Conservation (phyloP, 2,329 filamentous ascomycete genomes). For the Pseudogymnoascus sp. region DNA sequence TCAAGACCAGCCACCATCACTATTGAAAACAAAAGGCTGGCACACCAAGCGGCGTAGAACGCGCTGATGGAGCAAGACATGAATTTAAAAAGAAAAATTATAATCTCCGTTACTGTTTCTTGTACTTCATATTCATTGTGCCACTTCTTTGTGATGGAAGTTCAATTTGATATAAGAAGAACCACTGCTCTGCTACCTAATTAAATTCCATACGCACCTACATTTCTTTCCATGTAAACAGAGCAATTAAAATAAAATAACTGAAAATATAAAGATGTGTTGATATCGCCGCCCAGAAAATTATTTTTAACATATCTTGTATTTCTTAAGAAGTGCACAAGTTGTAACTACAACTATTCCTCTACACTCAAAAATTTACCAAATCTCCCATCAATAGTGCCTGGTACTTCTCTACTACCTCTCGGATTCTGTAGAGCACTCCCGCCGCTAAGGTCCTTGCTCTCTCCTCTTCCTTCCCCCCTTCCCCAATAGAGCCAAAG, state of each 20-base stretch:
- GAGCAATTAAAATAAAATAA: neutral
- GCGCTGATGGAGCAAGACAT: neutral
- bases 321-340: neutral
- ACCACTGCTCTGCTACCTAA: neutral
- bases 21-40: conserved; percentile 15
- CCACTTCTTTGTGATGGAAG: neutral
- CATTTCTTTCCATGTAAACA: neutral
- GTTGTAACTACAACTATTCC: neutral
- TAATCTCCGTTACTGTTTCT: neutral
- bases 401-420: conserved; percentile 78
- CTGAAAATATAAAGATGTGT: neutral
- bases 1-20: conserved; percentile 11
- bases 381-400: conserved; percentile 67
- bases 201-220: neutral
- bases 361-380: conserved; percentile 29
- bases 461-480: conserved; percentile 63
- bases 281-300: neutral
- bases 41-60: neutral
- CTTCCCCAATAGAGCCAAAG: conserved; percentile 48
- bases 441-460: conserved; percentile 73
- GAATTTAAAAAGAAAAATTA: neutral
- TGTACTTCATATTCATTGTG: neutral
- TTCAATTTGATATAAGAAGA: neutral
- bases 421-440: conserved; percentile 68
- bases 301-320: neutral